Percentiles rank a stretch among this genome's conserved stretches.
Evolutionary conservation across 139 green algal species (phyloP).

Genomic region (Asterochloris sp.): DNA sequence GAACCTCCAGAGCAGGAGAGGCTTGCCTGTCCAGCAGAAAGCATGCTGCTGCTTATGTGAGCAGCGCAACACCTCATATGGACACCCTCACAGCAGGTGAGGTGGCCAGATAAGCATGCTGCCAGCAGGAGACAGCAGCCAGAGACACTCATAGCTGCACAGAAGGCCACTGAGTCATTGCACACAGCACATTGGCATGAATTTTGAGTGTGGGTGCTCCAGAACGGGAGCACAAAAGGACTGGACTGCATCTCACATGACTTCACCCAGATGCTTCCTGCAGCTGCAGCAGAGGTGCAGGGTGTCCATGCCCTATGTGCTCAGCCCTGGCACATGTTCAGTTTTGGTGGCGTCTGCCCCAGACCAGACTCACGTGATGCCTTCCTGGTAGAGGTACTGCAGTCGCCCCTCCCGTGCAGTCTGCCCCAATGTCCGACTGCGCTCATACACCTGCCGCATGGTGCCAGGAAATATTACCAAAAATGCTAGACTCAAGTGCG

Average conservation of each 20-base stretch:
- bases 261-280: neutral
- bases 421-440: neutral
- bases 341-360: neutral
- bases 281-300: neutral
- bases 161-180: neutral
- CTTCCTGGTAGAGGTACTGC: conserved; percentile 14
- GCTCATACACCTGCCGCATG: conserved; percentile 15
- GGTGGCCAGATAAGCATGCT: too few relatives aligned
- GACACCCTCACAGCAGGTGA: too few relatives aligned
- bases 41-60: too few relatives aligned
- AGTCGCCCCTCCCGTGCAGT: conserved; percentile 11
- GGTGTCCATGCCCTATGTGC: neutral
- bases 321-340: neutral
- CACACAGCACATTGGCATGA: neutral
- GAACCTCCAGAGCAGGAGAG: too few relatives aligned
- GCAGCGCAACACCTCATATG: too few relatives aligned
- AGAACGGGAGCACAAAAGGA: neutral
- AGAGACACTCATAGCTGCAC: neutral
- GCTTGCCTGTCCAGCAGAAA: too few relatives aligned
- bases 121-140: too few relatives aligned
- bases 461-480: neutral
- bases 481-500: neutral
- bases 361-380: neutral
- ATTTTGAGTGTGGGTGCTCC: neutral
- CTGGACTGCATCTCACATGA: neutral